phyloP scores from a whole-genome alignment of 2,329 filamentous ascomycete genomes.

The Colletotrichum scovillei region DNA sequence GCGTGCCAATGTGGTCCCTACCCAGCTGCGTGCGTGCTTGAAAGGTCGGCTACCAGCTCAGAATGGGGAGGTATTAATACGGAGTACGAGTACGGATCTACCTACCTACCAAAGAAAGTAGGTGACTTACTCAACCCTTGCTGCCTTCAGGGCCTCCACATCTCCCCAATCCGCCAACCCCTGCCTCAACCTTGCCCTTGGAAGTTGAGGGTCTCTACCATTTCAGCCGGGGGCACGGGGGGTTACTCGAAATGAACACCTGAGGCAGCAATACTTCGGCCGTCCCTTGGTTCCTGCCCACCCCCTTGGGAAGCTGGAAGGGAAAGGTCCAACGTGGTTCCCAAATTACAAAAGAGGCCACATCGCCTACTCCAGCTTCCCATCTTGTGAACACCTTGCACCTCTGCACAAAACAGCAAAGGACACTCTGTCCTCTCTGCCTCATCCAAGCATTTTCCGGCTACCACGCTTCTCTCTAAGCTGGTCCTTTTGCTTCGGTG shows the following conservation, averaged over 20 bases:
- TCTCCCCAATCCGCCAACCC: neutral
- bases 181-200: neutral
- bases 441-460: neutral
- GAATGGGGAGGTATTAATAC: neutral
- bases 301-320: constrained; percentile 15
- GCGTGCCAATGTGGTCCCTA: too few relatives aligned
- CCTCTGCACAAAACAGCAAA: neutral
- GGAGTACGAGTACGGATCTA: neutral
- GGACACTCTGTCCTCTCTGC: constrained; percentile 34
- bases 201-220: neutral
- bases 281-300: constrained; percentile 9
- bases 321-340: constrained; percentile 33
- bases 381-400: neutral
- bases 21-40: too few relatives aligned
- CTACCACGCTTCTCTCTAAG: neutral
- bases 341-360: constrained; percentile 39
- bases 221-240: neutral
- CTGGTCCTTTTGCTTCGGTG: constrained; percentile 26
- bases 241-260: neutral
- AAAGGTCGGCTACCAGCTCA: neutral
- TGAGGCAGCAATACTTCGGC: constrained; percentile 8
- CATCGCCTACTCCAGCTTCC: constrained; percentile 18
- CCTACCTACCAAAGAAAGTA: neutral
- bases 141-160: neutral
- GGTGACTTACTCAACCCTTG: constrained; percentile 14